These are phyloP conservation scores for Cystobasidium slooffiae DNA, from an alignment of 1,284 basidiomycete genomes.

Conservation along the genomic window DNA sequence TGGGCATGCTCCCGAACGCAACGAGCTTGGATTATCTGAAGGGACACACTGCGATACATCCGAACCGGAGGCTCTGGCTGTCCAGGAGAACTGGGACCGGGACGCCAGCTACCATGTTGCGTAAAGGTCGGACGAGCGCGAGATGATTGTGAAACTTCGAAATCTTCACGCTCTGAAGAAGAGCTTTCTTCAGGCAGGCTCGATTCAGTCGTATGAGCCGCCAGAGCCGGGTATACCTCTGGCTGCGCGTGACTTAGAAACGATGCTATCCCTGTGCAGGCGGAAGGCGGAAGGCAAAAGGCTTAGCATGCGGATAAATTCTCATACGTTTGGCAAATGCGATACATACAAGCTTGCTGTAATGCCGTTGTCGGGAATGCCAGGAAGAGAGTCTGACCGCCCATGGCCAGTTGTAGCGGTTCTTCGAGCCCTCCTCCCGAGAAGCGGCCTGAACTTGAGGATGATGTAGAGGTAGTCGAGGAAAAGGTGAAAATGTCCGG, in stretches of 20 bases:
- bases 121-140: background rate
- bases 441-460: background rate
- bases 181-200: slow-evolving; percentile 5
- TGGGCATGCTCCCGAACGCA: slow-evolving; percentile 6
- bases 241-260: slow-evolving; percentile 22
- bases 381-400: slow-evolving; percentile 49
- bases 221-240: slow-evolving; percentile 26
- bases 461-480: background rate
- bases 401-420: slow-evolving; percentile 34
- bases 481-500: slow-evolving; percentile 28
- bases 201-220: background rate
- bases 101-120: background rate
- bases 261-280: slow-evolving; percentile 24
- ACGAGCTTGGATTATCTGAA: slow-evolving; percentile 38
- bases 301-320: too few relatives aligned
- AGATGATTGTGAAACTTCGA: background rate
- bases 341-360: slow-evolving; percentile 49
- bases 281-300: too few relatives aligned
- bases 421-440: background rate
- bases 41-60: slow-evolving; percentile 30
- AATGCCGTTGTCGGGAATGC: slow-evolving; percentile 48
- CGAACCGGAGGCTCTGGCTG: slow-evolving; percentile 7
- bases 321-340: too few relatives aligned
- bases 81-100: background rate
- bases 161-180: background rate